phyloP scores from a whole-genome alignment of 768 basidiomycete genomes.

The Botryobasidium botryosum region DNA sequence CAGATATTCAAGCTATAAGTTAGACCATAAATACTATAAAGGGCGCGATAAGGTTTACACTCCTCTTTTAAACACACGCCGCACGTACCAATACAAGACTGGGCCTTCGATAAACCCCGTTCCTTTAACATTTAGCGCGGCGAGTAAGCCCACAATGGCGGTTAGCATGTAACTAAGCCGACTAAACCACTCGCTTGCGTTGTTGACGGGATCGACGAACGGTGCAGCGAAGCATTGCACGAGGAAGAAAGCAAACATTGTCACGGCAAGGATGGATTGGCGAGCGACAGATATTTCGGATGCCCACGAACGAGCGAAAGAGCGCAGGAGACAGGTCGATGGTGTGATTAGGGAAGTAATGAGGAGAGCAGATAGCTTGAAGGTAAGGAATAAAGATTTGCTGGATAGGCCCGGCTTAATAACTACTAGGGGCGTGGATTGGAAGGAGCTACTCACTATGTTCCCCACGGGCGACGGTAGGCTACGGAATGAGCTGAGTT shows the following conservation, averaged over 20 bases:
- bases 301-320: no score
- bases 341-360: slow-evolving; percentile 49
- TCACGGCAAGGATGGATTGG: slow-evolving; percentile 40
- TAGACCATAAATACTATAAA: slow-evolving; percentile 29
- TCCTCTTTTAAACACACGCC: no score
- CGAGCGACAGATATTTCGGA: no score
- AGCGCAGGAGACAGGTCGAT: slow-evolving; percentile 58
- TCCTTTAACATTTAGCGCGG: slow-evolving; percentile 36
- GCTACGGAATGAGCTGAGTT: slow-evolving; percentile 23
- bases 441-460: slow-evolving; percentile 22
- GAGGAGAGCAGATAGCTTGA: slow-evolving; percentile 50
- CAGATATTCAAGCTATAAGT: slow-evolving; percentile 56
- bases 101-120: slow-evolving; percentile 34
- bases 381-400: slow-evolving; percentile 44
- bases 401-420: background rate
- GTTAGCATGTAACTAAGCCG: slow-evolving; percentile 53
- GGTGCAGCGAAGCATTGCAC: slow-evolving; percentile 44
- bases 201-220: slow-evolving; percentile 52
- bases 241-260: slow-evolving; percentile 41
- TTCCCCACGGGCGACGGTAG: slow-evolving; percentile 52
- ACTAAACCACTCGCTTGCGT: slow-evolving; percentile 61
- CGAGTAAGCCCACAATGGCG: slow-evolving; percentile 42
- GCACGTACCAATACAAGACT: slow-evolving; percentile 46
- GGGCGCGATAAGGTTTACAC: no score
- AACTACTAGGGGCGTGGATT: background rate